These are phyloP conservation scores for Pterula multifida DNA, from an alignment of 1,284 basidiomycete genomes.

Conservation along the genomic window DNA sequence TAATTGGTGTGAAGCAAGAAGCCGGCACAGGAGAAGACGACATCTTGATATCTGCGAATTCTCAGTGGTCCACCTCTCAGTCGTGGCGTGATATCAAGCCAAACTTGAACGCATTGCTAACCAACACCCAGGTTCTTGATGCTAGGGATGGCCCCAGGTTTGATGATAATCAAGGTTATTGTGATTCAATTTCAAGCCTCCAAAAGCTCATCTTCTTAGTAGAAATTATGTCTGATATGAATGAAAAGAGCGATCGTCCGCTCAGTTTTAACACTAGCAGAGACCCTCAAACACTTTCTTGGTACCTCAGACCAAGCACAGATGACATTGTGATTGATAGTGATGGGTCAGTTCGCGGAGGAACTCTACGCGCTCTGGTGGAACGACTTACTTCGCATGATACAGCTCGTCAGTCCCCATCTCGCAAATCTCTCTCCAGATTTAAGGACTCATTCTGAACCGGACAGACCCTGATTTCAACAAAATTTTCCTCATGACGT, in stretches of 20 bases:
- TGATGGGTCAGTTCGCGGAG: constrained; percentile 77
- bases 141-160: neutral
- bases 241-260: constrained; percentile 42
- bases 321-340: constrained; percentile 78
- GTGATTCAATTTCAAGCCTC: neutral
- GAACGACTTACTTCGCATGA: constrained; percentile 89
- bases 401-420: constrained; percentile 47
- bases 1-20: constrained; percentile 55
- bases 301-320: constrained; percentile 73
- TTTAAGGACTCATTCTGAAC: neutral
- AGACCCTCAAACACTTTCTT: constrained; percentile 48
- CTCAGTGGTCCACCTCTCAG: neutral
- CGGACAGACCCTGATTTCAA: constrained; percentile 76
- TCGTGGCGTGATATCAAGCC: neutral
- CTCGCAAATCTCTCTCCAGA: neutral
- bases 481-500: constrained; percentile 93
- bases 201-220: neutral
- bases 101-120: neutral
- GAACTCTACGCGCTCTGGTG: constrained; percentile 77
- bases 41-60: constrained; percentile 14
- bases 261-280: constrained; percentile 20
- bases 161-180: neutral
- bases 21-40: constrained; percentile 59
- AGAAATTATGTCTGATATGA: neutral
- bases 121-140: neutral